Base-by-base conservation (phyloP, 2,329 filamentous ascomycete genomes). In the Knufia fluminis region DNA sequence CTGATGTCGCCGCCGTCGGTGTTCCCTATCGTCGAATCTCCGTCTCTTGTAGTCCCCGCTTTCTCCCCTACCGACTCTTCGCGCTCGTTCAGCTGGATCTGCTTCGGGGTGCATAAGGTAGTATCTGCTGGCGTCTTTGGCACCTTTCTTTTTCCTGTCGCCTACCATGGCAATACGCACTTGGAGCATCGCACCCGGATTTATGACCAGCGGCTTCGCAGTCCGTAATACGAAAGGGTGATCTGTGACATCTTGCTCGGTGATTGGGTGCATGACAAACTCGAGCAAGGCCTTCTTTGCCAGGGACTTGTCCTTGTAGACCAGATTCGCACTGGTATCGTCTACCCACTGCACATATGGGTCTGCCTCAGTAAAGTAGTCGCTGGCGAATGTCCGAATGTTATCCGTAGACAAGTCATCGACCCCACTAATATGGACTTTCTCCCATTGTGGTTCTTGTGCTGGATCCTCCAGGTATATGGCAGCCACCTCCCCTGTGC, bases 41-140 rank as follows among this genome's bases (percentile, higher is more conserved):
- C 74, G 72, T 56, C 69, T 60, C 53, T 64, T 64, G 62, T 71
- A 73, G 54, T 69, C 69, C 22, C 69, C 67, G 45, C 67, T 65
- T 22, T 61, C 61, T 20, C 64, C 59, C 17, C 64, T 57, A 9
- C 63, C 57, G 26, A 64, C 73, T 51, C 72, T 74, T 52, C 82
- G 76, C 54, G 81, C 72, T 46, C 79, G 78, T 68, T 86, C 88
- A 57, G 83, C 82, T 2, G 85, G 88, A 60, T 95, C 90, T 62
- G 89, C 81, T 59, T 95, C 86, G 1, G 91, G 91, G 59, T 97
- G 86, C 60, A 92, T 77, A 31, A 96, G 79, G 64, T 98, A 98
- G 70, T 94, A 97, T 10, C 87, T 79, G 67, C 91, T 97, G 53
- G 85, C 78, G 45, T 84, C 77, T 9, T 87, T 79, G 1, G 92